Percentiles rank a stretch among this genome's conserved stretches.
Evolutionary conservation across 1,284 basidiomycete genomes (phyloP).

Genomic region (Naganishia albida): DNA sequence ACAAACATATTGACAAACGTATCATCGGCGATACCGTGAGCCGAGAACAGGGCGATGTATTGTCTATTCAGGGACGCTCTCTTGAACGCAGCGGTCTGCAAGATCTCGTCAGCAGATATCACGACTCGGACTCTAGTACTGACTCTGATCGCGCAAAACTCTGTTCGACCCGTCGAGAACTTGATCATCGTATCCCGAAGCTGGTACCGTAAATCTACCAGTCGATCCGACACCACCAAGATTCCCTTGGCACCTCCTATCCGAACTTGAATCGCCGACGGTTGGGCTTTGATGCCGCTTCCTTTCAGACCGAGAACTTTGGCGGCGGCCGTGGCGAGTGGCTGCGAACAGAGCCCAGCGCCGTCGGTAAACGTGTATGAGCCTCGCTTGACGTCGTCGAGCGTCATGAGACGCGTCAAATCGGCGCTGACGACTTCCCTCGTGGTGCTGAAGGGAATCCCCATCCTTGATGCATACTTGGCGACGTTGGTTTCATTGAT

Average conservation of each 20-base stretch:
- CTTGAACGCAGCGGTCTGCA: slow-evolving; percentile 49
- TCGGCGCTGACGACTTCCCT: slow-evolving; percentile 22
- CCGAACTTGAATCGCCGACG: slow-evolving; percentile 52
- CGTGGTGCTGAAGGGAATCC: slow-evolving; percentile 18
- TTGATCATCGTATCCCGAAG: slow-evolving; percentile 50
- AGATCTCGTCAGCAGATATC: background rate
- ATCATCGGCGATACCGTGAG: slow-evolving; percentile 44
- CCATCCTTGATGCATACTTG: slow-evolving; percentile 39
- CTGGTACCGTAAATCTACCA: slow-evolving; percentile 41
- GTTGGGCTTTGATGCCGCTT: slow-evolving; percentile 38
- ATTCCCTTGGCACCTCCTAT: slow-evolving; percentile 53
- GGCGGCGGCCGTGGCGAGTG: slow-evolving; percentile 46
- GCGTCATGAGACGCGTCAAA: background rate
- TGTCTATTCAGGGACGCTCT: slow-evolving; percentile 53
- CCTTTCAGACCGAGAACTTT: slow-evolving; percentile 40
- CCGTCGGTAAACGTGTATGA: slow-evolving; percentile 51
- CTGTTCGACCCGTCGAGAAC: slow-evolving; percentile 43
- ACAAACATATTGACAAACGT: slow-evolving; percentile 46
- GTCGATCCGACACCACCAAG: slow-evolving; percentile 46
- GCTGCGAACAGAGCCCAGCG: slow-evolving; percentile 44
- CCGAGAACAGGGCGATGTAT: slow-evolving; percentile 53
- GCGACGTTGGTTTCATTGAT: slow-evolving; percentile 47
- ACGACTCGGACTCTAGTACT: slow-evolving; percentile 14
- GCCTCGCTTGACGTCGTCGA: background rate
- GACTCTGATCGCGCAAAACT: slow-evolving; percentile 47